Base-by-base conservation (phyloP, 2,329 filamentous ascomycete species). In the Clarireedia homoeocarpa region DNA sequence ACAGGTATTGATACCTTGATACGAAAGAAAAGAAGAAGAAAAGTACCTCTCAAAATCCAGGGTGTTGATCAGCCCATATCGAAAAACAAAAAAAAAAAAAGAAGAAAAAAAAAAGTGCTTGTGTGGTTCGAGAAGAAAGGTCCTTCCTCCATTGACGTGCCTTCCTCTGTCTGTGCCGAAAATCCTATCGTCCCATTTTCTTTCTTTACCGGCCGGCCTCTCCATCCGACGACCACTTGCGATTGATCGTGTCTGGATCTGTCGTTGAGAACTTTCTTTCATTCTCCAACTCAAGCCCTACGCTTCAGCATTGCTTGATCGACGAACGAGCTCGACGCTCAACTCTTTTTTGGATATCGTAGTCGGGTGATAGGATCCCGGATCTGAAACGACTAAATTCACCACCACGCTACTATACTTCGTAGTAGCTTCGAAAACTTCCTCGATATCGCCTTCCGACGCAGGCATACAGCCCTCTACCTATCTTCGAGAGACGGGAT, bases 271-370 rank as follows among this genome's bases (percentile, higher is more conserved):
- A 48, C 51, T 49, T 51, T 51, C 53, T 36, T 51, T 51, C 27
- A 51, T 12, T 55, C 38, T 46, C 24, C 42, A 34, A 5, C 36
- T 14, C 39, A 50, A 27, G 42, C 23, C 34, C 47, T 56, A 38
- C 57, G 61, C 64, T 64, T 62, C 56, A 61, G 47, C 53, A 54
- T 59, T 62, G 59, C 61, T 61, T 63, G 61, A 62, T 65, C 63
- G 57, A 48, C 62, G 40, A 10, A 44, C 39, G 60, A 60, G 61
- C 63, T 65, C 56, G 61, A 63, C 26, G 63, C 61, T 63, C 60
- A 40, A 34, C 44, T 48, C 50, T 42, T 51, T 26, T 52, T 50
- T 48, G 42, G 39, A 38, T 55, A 50, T 27, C 48, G 30, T 44
- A 42, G 42, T 23, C 38, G 38, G 56, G 38, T 45, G 46, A 55